Conservation (phyloP, 208 protist genomes). For the Acanthamoeba divionensis region DNA sequence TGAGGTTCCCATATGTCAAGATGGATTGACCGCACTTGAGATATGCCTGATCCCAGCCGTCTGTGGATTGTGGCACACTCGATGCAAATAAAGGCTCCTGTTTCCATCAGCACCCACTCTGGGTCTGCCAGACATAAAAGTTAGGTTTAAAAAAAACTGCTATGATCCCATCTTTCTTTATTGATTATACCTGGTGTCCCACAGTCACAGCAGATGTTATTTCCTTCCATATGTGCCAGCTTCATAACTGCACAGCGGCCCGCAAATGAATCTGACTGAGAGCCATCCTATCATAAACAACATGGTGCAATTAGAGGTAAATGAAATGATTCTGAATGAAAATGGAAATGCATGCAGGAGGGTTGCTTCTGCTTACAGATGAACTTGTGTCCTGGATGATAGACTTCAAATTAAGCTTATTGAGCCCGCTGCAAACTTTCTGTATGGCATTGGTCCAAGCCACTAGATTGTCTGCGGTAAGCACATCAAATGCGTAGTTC, state of each 20-base stretch:
- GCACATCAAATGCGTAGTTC: constrained; percentile 37
- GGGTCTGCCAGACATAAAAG: not conserved
- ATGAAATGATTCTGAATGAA: not conserved
- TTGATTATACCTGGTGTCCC: too few species aligned
- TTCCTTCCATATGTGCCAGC: too few species aligned
- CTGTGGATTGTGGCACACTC: constrained; percentile 14
- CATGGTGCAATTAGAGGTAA: not conserved
- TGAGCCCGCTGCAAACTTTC: not conserved
- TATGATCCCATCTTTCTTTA: not conserved
- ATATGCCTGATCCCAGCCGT: not conserved
- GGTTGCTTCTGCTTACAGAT: not conserved
- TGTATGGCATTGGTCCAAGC: constrained; percentile 15
- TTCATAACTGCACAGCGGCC: too few species aligned
- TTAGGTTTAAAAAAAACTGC: not conserved
- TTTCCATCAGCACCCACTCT: constrained; percentile 35
- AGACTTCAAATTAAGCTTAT: not conserved
- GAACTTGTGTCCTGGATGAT: constrained; percentile 19
- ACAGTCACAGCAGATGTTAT: too few species aligned
- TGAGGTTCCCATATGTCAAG: not conserved
- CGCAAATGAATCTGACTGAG: not conserved
- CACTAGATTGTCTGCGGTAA: not conserved
- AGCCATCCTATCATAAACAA: not conserved
- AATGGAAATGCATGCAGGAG: not conserved
- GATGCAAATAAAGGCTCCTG: constrained; percentile 41
- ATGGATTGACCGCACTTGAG: constrained; percentile 30